These are phyloP conservation scores for Porphyridium purpureum DNA, from an alignment of 23 red algal species.

Conservation along the genomic window DNA sequence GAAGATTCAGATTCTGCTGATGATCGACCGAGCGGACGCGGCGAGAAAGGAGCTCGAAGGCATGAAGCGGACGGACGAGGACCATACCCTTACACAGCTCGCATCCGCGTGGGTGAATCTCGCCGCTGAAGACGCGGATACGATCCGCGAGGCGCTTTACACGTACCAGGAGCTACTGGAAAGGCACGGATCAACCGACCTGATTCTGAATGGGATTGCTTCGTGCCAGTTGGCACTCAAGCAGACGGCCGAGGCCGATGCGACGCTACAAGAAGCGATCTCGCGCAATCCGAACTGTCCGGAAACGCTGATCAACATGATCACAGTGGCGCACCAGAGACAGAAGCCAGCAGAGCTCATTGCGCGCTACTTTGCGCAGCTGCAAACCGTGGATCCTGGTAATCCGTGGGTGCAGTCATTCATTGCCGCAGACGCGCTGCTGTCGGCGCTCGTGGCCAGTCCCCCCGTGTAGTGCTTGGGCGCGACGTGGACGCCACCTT, in stretches of 20 bases:
- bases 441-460: too few relatives aligned
- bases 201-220: slow-evolving; percentile 63
- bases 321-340: slow-evolving; percentile 12
- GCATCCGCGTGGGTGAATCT: slow-evolving; percentile 37
- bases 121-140: slow-evolving; percentile 18
- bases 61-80: slow-evolving; percentile 54
- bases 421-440: not conserved
- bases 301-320: slow-evolving; percentile 58
- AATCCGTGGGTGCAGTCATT: not conserved
- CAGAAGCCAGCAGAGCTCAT: slow-evolving; percentile 10
- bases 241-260: slow-evolving; percentile 43
- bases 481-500: too few relatives aligned
- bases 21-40: slow-evolving; percentile 57
- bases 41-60: slow-evolving; percentile 33
- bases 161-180: slow-evolving; percentile 63
- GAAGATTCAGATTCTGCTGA: slow-evolving; percentile 51
- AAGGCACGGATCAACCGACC: slow-evolving; percentile 60
- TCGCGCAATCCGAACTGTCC: slow-evolving; percentile 50
- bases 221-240: slow-evolving; percentile 48
- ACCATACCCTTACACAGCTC: slow-evolving; percentile 50
- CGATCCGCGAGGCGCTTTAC: slow-evolving; percentile 46
- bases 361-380: slow-evolving; percentile 3
- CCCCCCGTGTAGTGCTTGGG: too few relatives aligned
- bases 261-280: slow-evolving; percentile 59
- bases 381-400: slow-evolving; percentile 1